Evolutionary conservation across 345 rosid species (phyloP).

Genomic region (Moringa oleifera): DNA sequence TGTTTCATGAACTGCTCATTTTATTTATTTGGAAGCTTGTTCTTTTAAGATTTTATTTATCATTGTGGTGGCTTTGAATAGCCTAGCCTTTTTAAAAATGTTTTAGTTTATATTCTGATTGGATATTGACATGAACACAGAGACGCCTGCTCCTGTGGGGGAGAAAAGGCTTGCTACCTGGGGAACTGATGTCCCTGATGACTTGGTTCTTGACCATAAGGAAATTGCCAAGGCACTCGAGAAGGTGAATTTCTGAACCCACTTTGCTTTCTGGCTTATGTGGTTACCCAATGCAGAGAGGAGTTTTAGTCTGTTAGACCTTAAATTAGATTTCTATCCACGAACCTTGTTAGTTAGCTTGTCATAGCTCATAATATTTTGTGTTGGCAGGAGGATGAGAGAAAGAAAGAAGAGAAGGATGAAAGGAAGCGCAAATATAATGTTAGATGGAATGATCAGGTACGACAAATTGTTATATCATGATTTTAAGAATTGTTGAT

Average conservation of each 20-base stretch:
- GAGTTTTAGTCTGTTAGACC: too few species aligned
- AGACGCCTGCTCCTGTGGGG: slow-evolving; percentile 27
- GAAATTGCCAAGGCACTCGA: slow-evolving; percentile 37
- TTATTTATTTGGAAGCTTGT: too few species aligned
- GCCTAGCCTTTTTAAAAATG: neutral
- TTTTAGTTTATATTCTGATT: neutral
- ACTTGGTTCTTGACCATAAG: slow-evolving; percentile 42
- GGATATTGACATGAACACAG: slow-evolving; percentile 20
- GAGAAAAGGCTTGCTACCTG: slow-evolving; percentile 49
- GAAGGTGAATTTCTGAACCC: slow-evolving; percentile 31
- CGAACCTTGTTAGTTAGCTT: neutral
- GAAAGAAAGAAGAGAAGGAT: slow-evolving; percentile 45
- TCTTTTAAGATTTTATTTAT: neutral
- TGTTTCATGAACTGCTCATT: neutral
- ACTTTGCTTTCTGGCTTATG: neutral
- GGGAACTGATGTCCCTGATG: slow-evolving; percentile 50
- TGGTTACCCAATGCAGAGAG: neutral
- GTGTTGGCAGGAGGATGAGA: slow-evolving; percentile 37
- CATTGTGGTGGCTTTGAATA: neutral
- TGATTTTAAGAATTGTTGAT: too few species aligned
- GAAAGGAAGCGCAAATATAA: slow-evolving; percentile 55
- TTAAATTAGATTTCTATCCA: slow-evolving; percentile 1
- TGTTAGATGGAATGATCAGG: slow-evolving; percentile 40
- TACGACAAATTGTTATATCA: neutral
- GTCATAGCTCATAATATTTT: too few species aligned